Conservation (phyloP, 257 asterid genomes). For the Anisodus acutangulus region DNA sequence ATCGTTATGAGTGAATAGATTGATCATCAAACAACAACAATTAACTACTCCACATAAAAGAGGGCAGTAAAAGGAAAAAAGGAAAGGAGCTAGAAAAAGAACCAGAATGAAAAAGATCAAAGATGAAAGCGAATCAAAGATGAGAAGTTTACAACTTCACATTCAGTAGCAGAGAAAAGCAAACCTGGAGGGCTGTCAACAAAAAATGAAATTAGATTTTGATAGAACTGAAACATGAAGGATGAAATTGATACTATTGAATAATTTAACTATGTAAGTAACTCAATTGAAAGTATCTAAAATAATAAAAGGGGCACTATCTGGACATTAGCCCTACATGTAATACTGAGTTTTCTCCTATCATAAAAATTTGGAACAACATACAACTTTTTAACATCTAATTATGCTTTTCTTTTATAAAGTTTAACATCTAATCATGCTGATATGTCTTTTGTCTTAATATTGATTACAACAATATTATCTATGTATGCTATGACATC, state of each 20-base stretch:
- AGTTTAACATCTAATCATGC: neutral
- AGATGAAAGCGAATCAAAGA: neutral
- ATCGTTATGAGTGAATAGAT: neutral
- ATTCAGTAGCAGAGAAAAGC: neutral
- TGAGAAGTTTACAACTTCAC: neutral
- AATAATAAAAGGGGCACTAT: neutral
- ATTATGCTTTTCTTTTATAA: neutral
- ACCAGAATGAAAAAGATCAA: neutral
- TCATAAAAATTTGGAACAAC: neutral
- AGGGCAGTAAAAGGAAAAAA: constrained; percentile 1
- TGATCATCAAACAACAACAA: neutral
- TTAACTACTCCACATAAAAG: neutral
- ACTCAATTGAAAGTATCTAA: neutral
- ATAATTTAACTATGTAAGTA: neutral
- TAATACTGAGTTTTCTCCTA: neutral
- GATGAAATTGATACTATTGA: neutral
- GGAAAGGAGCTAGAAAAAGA: neutral
- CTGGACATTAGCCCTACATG: constrained; percentile 10
- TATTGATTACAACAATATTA: neutral
- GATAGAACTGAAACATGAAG: neutral
- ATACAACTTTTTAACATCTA: neutral
- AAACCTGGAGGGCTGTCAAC: neutral
- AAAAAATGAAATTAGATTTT: neutral
- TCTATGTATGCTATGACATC: neutral
- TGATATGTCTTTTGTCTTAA: neutral